A percentile compares a stretch with the other conserved stretches of the same genome.
Evolutionary conservation across 805 yeast species (phyloP).

Genomic region (Spathaspora arborariae): DNA sequence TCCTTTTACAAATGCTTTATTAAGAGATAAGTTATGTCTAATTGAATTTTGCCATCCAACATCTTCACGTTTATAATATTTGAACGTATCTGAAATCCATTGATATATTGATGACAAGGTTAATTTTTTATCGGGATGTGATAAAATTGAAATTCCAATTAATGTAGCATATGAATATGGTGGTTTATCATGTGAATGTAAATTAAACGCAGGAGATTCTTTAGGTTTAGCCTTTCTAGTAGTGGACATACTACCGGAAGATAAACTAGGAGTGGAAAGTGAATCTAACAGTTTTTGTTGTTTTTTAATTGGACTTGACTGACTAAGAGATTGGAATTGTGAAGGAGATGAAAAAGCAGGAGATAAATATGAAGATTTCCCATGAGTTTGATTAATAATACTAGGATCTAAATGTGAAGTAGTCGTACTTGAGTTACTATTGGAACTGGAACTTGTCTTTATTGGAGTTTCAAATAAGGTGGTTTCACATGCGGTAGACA

Average conservation of each 20-base stretch:
- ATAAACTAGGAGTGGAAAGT: neutral
- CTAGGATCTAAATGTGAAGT: conserved; percentile 8
- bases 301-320: conserved; percentile 7
- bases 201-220: conserved; percentile 34
- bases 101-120: conserved; percentile 68
- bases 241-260: conserved; percentile 15
- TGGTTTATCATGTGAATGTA: conserved; percentile 68
- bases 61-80: conserved; percentile 76
- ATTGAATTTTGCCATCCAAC: conserved; percentile 98
- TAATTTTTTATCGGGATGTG: conserved; percentile 54
- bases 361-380: conserved; percentile 17
- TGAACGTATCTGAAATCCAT: conserved; percentile 88
- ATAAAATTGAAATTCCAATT: conserved; percentile 87
- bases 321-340: conserved; percentile 10
- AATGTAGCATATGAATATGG: conserved; percentile 92
- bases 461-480: conserved; percentile 7
- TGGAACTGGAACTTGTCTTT: neutral
- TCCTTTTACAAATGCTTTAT: conserved; percentile 88
- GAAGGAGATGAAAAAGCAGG: conserved; percentile 51
- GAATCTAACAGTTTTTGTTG: conserved; percentile 4
- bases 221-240: conserved; percentile 29
- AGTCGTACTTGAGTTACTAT: neutral
- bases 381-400: conserved; percentile 2
- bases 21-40: conserved; percentile 87
- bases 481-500: neutral